Evolutionary conservation across 768 basidiomycete species (phyloP).

Genomic region (Rhizopogon rudus): DNA sequence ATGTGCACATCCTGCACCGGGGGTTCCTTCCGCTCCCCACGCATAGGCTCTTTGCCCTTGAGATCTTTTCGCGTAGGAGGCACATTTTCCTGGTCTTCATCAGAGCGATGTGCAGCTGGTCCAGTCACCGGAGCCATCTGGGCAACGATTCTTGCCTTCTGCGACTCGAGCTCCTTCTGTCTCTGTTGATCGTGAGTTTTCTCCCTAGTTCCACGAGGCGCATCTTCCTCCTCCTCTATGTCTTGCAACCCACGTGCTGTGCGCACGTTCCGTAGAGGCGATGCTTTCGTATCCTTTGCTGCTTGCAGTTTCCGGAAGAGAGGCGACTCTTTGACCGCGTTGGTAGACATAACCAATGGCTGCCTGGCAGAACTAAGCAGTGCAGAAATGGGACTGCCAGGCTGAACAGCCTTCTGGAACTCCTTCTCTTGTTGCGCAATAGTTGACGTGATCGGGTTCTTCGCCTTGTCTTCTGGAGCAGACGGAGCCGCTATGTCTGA

Average conservation of each 20-base stretch:
- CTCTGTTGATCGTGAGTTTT: constrained; percentile 38
- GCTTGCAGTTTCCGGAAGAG: constrained; percentile 53
- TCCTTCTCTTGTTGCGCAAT: constrained; percentile 90
- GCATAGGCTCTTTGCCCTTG: constrained; percentile 26
- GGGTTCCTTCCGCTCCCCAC: constrained; percentile 17
- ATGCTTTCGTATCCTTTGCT: constrained; percentile 43
- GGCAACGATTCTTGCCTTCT: constrained; percentile 90
- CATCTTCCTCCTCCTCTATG: constrained; percentile 37
- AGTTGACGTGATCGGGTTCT: constrained; percentile 48
- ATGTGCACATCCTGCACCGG: constrained; percentile 13
- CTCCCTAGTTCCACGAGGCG: constrained; percentile 34
- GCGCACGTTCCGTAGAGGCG: constrained; percentile 44
- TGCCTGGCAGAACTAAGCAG: constrained; percentile 85
- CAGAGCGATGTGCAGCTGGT: constrained; percentile 22
- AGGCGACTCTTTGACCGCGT: constrained; percentile 29
- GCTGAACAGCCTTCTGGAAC: constrained; percentile 94
- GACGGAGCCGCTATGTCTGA: constrained; percentile 40
- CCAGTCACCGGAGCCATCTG: constrained; percentile 70
- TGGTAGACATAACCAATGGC: constrained; percentile 70
- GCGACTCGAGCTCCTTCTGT: constrained; percentile 78
- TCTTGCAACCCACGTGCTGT: constrained; percentile 39
- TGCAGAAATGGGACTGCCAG: constrained; percentile 90
- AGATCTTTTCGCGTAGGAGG: constrained; percentile 26
- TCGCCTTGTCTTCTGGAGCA: constrained; percentile 19
- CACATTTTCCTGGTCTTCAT: constrained; percentile 31